Percentiles rank a stretch among this genome's conserved stretches.
These are phyloP conservation scores for Irpex rosettiformis DNA, from an alignment of 1,284 basidiomycete species.

Conservation along the genomic window DNA sequence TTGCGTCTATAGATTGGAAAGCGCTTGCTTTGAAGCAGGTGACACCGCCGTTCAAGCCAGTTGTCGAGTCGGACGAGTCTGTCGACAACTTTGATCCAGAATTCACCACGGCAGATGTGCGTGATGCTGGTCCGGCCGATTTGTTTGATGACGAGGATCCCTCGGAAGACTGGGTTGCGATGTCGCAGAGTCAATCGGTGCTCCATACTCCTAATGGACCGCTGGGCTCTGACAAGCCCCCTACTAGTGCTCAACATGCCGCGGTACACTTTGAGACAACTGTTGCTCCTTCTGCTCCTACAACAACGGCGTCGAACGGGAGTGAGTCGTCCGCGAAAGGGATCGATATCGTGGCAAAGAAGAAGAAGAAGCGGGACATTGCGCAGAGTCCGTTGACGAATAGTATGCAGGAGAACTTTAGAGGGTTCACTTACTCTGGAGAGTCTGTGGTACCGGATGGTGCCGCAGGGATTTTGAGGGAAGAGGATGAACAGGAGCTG, in stretches of 20 bases:
- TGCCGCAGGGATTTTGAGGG: slow-evolving; percentile 39
- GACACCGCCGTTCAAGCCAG: slow-evolving; percentile 96
- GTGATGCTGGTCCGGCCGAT: slow-evolving; percentile 60
- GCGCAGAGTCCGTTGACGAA: slow-evolving; percentile 69
- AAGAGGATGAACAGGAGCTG: slow-evolving; percentile 36
- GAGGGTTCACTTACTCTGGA: slow-evolving; percentile 87
- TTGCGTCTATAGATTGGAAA: slow-evolving; percentile 89
- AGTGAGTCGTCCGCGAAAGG: slow-evolving; percentile 31
- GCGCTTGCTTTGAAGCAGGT: slow-evolving; percentile 87
- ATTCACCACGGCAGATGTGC: slow-evolving; percentile 87
- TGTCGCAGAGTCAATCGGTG: slow-evolving; percentile 34
- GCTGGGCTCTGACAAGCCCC: slow-evolving; percentile 56
- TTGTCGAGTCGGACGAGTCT: slow-evolving; percentile 97
- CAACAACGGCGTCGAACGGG: background rate
- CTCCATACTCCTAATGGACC: slow-evolving; percentile 70
- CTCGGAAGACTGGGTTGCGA: slow-evolving; percentile 61
- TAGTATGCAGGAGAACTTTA: slow-evolving; percentile 93
- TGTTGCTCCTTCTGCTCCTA: background rate
- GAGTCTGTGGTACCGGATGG: slow-evolving; percentile 64
- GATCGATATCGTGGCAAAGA: slow-evolving; percentile 52
- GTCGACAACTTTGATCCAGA: slow-evolving; percentile 98
- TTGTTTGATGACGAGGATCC: slow-evolving; percentile 73
- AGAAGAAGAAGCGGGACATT: slow-evolving; percentile 38
- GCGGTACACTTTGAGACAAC: background rate
- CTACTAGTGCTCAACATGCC: background rate